Percentiles rank a stretch among this genome's conserved stretches.
Conservation (phyloP, 139 green algal genomes). For the Chlamydomonas incerta region DNA sequence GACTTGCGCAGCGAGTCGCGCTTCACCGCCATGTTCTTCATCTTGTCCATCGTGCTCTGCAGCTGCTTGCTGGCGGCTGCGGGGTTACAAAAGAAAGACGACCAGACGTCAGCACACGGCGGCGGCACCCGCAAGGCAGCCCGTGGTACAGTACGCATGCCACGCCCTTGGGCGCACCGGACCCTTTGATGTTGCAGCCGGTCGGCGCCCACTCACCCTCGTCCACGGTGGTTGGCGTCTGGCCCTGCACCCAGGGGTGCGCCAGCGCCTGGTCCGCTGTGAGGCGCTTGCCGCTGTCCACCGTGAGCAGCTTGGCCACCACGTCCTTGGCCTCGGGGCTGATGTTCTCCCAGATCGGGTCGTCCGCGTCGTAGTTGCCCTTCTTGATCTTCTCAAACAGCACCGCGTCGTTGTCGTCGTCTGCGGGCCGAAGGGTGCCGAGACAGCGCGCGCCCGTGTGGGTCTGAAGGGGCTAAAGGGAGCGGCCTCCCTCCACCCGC, state of each 20-base stretch:
- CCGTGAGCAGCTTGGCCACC: slow-evolving; percentile 75
- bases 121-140: too few relatives aligned
- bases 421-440: slow-evolving; percentile 39
- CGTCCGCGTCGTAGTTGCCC: slow-evolving; percentile 82
- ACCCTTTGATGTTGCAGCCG: too few relatives aligned
- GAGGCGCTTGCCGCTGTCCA: slow-evolving; percentile 73
- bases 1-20: slow-evolving; percentile 61
- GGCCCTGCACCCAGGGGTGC: slow-evolving; percentile 79
- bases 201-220: slow-evolving; percentile 13
- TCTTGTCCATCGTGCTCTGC: slow-evolving; percentile 63
- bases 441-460: too few relatives aligned
- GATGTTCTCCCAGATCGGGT: slow-evolving; percentile 84
- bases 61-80: slow-evolving; percentile 61
- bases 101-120: too few relatives aligned
- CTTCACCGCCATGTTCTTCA: slow-evolving; percentile 71
- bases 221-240: slow-evolving; percentile 31
- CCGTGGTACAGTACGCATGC: too few relatives aligned
- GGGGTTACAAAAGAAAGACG: too few relatives aligned
- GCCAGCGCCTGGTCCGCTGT: slow-evolving; percentile 79
- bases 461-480: too few relatives aligned
- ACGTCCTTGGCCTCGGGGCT: slow-evolving; percentile 78
- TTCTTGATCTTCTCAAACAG: slow-evolving; percentile 88
- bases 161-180: too few relatives aligned
- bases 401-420: slow-evolving; percentile 84
- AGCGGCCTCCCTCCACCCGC: too few relatives aligned